Conservation (phyloP, 2,329 filamentous ascomycete genomes). For the Colletotrichum liriopes region DNA sequence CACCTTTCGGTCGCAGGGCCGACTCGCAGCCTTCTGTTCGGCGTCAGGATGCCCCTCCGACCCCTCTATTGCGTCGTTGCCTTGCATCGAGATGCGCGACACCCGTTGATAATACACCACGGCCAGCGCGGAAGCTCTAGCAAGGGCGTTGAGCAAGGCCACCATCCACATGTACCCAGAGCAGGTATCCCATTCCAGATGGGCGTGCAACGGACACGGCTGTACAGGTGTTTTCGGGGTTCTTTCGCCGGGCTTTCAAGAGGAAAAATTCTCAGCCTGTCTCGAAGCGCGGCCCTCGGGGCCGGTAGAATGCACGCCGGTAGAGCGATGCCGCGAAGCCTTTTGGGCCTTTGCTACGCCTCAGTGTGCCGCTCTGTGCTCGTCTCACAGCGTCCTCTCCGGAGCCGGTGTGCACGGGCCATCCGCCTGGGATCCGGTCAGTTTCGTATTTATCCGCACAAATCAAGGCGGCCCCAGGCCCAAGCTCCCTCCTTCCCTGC, state of each 20-base stretch:
- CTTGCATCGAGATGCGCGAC: constrained; percentile 34
- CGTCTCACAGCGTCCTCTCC: constrained; percentile 3
- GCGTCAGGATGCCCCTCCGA: constrained; percentile 35
- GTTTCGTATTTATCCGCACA: constrained; percentile 43
- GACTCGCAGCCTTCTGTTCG: constrained; percentile 27
- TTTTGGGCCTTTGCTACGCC: not conserved
- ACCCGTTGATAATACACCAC: constrained; percentile 19
- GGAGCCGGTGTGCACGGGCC: constrained; percentile 31
- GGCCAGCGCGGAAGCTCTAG: constrained; percentile 5
- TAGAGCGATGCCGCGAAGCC: not conserved
- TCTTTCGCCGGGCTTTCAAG: no score
- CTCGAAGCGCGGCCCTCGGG: constrained; percentile 27
- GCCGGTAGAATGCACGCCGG: constrained; percentile 33
- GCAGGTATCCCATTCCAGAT: not conserved
- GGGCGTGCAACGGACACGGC: not conserved
- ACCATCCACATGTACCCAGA: not conserved
- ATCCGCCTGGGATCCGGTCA: constrained; percentile 24
- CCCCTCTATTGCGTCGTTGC: constrained; percentile 29
- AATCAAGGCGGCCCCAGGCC: constrained; percentile 42
- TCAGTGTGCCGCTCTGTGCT: not conserved
- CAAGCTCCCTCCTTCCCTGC: constrained; percentile 40
- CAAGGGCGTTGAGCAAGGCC: not conserved
- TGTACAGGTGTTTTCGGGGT: not conserved
- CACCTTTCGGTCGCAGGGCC: constrained; percentile 22
- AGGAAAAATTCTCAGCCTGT: constrained; percentile 1